Base-by-base conservation (phyloP, 2,329 filamentous ascomycete genomes). In the Trichophyton verrucosum region DNA sequence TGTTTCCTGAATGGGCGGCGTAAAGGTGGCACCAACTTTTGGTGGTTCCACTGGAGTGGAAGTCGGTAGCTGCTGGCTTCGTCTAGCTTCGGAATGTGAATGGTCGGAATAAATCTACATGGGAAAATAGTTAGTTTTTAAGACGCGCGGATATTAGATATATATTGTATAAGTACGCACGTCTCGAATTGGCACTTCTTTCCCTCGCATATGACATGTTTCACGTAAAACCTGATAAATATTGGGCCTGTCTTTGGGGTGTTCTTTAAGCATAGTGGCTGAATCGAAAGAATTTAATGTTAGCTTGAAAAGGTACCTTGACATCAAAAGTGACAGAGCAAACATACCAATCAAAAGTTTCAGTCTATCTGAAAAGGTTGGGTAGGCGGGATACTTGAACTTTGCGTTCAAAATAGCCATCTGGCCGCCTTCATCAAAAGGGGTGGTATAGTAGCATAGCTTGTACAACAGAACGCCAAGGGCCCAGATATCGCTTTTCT, bases 401-500 rank as follows among this genome's bases (percentile, higher is more conserved):
- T 85, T 95, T 58, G 94, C 94, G 71, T 97, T 97, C 63, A 99
- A 77, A 65, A 99, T 99, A 11, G 94, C 94, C 78, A 97, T 88
- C 76, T 96, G 92, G 27, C 94, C 94, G 70, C 96, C 91, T 65
- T 97, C 92, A 75, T 99, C 94, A 69, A 99, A 99, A 0, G 94
- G 94, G 4, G 94, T 99, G 1, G 94, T 99, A 75, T 99, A 99
- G 75, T 97, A 99, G 78, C 94, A 99, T 64, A 99, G 81, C 79
- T 99, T 99, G 79, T 99, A 99, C 60, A 99, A 76, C 62, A 99
- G 78, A 47, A 99, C 94, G 3, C 94, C 94, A 63, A 99, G 77
- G 0, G 94, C 94, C 94, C 91, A 99, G 33, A 99, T 96, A 73
- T 99, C 94, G 57, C 91, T 95, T 78, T 99, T 99, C 77, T 99